Base-by-base conservation (phyloP, 148 eudicot species). In the Polygonum maritimum region DNA sequence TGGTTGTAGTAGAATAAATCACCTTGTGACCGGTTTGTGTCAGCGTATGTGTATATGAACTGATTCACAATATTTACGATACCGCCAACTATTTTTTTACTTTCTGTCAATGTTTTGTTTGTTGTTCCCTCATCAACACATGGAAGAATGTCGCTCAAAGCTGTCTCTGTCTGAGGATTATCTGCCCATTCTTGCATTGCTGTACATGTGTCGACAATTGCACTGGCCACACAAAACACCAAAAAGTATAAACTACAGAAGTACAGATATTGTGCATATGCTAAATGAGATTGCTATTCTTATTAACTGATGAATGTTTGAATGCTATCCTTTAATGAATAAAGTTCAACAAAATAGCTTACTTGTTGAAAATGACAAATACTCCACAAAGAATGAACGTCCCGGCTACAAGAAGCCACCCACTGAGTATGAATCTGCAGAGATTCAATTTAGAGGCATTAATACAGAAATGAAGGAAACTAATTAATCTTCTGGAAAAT, bases 111-210 rank as follows among this genome's bases (percentile, higher is more conserved):
- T 0, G 98, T 91, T 79, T 86, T 88, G 78, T 95, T 91, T 71
- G 99, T 92, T 33, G 94, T 82, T 79, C 84, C 83, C 82, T 90
- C 87, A 82, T 92, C 93, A 22, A 88, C 97, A 79, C 99, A 95
- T 21, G 98, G 99, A 71, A 95, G 93, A 80, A 95, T 95, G 82
- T 92, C 86, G 84, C 94, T 95, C 40, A 92, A 88, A 74, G 99
- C 97, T n/a, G 92, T 92, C 84, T 95, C 99, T 2, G 98, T 91
- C 71, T 85, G 96, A 57, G 94, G 88, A 84, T 95, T 88, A 55
- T 91, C 94, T 21, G 85, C 97, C 99, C 99, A 95, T 76, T 95
- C 98, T 88, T 86, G 91, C 99, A 95, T 95, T 40, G 99, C 97
- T 84, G 89, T 77, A 75, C 99, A 95, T 6, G 99, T 90, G 81